phyloP scores from a whole-genome alignment of 2,329 filamentous ascomycete species.

The Microsporum ferrugineum region DNA sequence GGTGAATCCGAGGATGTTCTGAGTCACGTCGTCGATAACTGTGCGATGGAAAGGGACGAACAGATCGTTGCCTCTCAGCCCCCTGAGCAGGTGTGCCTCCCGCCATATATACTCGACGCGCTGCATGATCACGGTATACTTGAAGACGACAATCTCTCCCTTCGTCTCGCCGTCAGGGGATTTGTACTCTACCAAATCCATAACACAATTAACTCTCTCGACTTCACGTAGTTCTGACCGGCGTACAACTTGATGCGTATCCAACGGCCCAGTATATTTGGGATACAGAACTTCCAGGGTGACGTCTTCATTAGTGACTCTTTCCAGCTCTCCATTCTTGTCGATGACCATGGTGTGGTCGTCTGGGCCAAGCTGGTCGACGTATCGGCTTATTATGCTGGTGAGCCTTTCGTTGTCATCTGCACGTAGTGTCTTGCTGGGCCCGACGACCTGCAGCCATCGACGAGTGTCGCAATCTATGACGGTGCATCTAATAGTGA shows the following conservation, averaged over 20 bases:
- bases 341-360: not conserved
- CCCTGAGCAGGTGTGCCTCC: conserved; percentile 8
- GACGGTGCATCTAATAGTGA: conserved; percentile 3
- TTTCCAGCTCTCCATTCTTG: not conserved
- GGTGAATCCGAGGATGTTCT: conserved; percentile 9
- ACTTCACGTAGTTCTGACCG: conserved; percentile 9
- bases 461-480: conserved; percentile 10
- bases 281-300: conserved; percentile 8
- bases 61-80: conserved; percentile 3
- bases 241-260: not conserved
- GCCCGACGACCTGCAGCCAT: conserved; percentile 8
- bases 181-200: conserved; percentile 7
- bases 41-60: conserved; percentile 9
- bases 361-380: conserved; percentile 5
- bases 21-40: conserved; percentile 7
- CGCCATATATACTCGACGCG: conserved; percentile 8
- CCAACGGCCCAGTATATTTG: not conserved
- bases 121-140: conserved; percentile 6
- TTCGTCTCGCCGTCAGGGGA: not conserved
- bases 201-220: conserved; percentile 6
- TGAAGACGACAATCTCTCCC: conserved; percentile 6
- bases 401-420: conserved; percentile 2
- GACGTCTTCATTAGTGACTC: conserved; percentile 3
- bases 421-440: not conserved
- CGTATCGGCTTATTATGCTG: not conserved